These are phyloP conservation scores for Heterobasidion parviporum DNA, from an alignment of 1,284 basidiomycete genomes.

Conservation along the genomic window DNA sequence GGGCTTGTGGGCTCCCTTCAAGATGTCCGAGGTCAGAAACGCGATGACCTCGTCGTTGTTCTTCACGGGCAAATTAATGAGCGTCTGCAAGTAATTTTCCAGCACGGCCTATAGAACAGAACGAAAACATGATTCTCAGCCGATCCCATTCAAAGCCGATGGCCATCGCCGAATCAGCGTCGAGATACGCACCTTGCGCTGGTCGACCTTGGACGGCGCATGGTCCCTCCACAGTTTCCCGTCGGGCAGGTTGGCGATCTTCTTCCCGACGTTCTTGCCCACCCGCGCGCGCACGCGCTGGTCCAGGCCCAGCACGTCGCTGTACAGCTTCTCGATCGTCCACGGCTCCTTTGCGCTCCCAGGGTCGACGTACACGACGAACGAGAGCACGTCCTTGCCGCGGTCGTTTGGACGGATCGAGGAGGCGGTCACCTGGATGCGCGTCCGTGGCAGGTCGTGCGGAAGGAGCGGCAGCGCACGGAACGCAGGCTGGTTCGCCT, in stretches of 20 bases:
- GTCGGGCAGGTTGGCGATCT: slow-evolving; percentile 79
- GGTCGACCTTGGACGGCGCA: slow-evolving; percentile 93
- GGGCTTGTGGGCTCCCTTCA: slow-evolving; percentile 64
- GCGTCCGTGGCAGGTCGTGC: slow-evolving; percentile 59
- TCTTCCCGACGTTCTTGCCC: slow-evolving; percentile 66
- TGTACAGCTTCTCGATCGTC: slow-evolving; percentile 92
- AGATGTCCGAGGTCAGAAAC: slow-evolving; percentile 87
- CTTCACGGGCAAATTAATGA: slow-evolving; percentile 78
- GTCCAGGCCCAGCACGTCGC: slow-evolving; percentile 84
- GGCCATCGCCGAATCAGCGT: slow-evolving; percentile 1
- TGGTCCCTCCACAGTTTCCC: slow-evolving; percentile 94
- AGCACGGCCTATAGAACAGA: slow-evolving; percentile 52
- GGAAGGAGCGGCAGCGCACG: slow-evolving; percentile 65
- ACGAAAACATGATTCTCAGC: background rate
- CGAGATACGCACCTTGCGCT: slow-evolving; percentile 65
- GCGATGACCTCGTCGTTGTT: slow-evolving; percentile 87
- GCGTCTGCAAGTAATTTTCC: slow-evolving; percentile 82
- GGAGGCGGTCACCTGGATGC: slow-evolving; percentile 58
- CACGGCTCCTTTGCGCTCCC: slow-evolving; percentile 66
- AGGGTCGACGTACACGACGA: slow-evolving; percentile 64
- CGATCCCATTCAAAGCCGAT: no score
- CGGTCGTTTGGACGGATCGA: slow-evolving; percentile 80
- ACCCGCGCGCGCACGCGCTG: slow-evolving; percentile 57
- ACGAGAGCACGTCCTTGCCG: slow-evolving; percentile 81
- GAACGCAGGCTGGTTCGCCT: slow-evolving; percentile 32